Base-by-base conservation (phyloP, 257 asterid genomes). In the Capsicum rhomboideum region DNA sequence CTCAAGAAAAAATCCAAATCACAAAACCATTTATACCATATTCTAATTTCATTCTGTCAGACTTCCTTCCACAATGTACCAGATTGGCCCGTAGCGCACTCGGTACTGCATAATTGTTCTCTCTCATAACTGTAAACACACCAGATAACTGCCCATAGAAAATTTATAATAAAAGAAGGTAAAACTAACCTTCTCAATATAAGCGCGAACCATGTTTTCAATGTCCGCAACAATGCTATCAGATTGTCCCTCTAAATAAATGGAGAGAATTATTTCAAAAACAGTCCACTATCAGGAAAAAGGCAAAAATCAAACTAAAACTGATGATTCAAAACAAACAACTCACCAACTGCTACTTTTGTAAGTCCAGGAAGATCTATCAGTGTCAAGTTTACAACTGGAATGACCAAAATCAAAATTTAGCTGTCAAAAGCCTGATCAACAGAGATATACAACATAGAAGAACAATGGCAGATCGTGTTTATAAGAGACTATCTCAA, bases 281-380 rank as follows among this genome's bases (percentile, higher is more conserved):
- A 31, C 53, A 26, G 46, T 83, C 63, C 59, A 77, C 8, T 50
- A 14, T 26, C 81, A 86, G 53, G 66, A 67, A 21, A 26, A 9
- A 66, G 67, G 59, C 29, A 55, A 46, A 61, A 40, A 56, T 72
- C 37, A 26, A 83, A 59, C 21, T 53, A 78, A 75, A 21, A 13
- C 17, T 20, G 83, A 87, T 50, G 63, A 82, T 29, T 31, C 81
- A 78, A 55, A 53, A 46, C 79, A 84, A 21, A 56, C 52, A 74
- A 80, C 98, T 93, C 92, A 97, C 99, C 99, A 75, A 95, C 95
- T 56, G 99, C 99, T 80, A 97, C 99, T 85, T 97, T 97, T 40
- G 99, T 97, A 72, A 95, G 98, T 79, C 99, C 98, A 80, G 98
- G 99, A 90, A 97, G 99, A 91, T 97, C 98, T 58, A 97, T 89